These are phyloP conservation scores for Geotrichum australiense DNA, from an alignment of 1,139 yeast species.

Conservation along the genomic window DNA sequence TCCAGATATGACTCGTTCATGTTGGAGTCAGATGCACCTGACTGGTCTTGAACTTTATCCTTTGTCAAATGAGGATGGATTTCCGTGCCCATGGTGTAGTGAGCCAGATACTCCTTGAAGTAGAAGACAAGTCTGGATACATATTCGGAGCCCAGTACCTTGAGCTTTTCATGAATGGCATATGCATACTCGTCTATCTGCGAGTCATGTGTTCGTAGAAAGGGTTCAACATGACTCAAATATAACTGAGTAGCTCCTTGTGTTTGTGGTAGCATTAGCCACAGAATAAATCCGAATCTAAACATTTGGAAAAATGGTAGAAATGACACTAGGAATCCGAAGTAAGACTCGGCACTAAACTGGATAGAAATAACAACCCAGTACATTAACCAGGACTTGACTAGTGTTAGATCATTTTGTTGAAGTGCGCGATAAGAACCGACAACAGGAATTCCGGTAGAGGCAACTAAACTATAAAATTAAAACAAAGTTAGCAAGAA, in stretches of 20 bases:
- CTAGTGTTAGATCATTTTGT: constrained; percentile 39
- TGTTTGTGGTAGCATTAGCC: constrained; percentile 50
- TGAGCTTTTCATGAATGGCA: constrained; percentile 23
- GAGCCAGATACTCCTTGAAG: constrained; percentile 13
- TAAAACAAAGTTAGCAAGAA: not conserved
- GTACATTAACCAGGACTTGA: constrained; percentile 57
- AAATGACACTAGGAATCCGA: constrained; percentile 37
- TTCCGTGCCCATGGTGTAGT: constrained; percentile 12
- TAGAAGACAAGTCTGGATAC: constrained; percentile 16
- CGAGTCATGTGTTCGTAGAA: constrained; percentile 29
- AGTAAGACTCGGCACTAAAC: constrained; percentile 38
- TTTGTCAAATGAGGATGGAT: constrained; percentile 7
- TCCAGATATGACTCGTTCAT: constrained; percentile 13
- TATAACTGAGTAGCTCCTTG: constrained; percentile 36
- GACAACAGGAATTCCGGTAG: constrained; percentile 49
- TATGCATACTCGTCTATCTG: constrained; percentile 28
- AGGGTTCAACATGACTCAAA: constrained; percentile 31
- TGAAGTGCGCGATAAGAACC: constrained; percentile 53
- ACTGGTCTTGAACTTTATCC: not conserved
- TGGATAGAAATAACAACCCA: constrained; percentile 50
- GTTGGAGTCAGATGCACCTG: not conserved
- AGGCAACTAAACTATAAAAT: constrained; percentile 28
- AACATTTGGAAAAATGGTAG: constrained; percentile 46
- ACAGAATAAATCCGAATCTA: constrained; percentile 39
- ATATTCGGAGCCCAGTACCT: constrained; percentile 25